These are phyloP conservation scores for Tulasnella sp. DNA, from an alignment of 768 basidiomycete species.

Conservation along the genomic window DNA sequence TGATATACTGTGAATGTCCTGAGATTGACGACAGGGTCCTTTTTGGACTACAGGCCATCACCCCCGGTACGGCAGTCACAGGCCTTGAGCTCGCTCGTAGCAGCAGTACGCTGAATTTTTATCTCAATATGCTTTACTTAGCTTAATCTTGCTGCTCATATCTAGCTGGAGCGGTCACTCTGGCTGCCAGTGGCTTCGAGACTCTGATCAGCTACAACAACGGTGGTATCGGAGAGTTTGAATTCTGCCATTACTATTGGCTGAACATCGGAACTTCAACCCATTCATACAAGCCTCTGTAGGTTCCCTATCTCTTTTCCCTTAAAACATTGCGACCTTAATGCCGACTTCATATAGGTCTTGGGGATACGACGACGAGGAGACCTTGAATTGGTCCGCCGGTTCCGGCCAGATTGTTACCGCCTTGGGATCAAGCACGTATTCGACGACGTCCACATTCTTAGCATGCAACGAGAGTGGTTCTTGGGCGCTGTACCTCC, in stretches of 20 bases:
- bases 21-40: not conserved
- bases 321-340: not conserved
- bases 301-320: not conserved
- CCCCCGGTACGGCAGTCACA: not conserved
- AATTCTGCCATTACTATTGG: not conserved
- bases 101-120: not conserved
- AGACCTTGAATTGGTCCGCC: not conserved
- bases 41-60: not conserved
- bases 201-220: not conserved
- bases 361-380: not conserved
- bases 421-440: not conserved
- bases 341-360: not conserved
- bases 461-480: not conserved
- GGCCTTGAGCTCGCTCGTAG: not conserved
- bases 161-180: not conserved
- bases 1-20: not conserved
- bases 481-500: constrained; percentile 2
- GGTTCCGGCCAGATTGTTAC: not conserved
- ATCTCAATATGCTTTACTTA: not conserved
- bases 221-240: not conserved
- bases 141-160: not conserved
- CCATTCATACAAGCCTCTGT: constrained; percentile 8
- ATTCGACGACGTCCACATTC: not conserved
- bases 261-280: not conserved
- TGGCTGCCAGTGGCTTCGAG: not conserved